These are phyloP conservation scores for Rhizomucor miehei DNA, from an alignment of 371 early-diverging fungal species.

Conservation along the genomic window DNA sequence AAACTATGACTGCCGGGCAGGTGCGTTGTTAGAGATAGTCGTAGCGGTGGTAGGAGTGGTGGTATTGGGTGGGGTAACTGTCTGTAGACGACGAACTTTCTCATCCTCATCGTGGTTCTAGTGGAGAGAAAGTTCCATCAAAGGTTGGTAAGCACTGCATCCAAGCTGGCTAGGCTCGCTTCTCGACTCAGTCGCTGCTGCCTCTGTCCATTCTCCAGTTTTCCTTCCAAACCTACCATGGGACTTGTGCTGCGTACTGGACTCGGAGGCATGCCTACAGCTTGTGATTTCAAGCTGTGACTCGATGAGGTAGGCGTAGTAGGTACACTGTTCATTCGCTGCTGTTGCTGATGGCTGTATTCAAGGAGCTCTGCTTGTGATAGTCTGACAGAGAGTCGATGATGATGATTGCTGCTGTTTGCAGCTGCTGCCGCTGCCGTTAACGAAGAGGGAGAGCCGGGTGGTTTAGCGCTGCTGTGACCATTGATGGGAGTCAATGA, in stretches of 20 bases:
- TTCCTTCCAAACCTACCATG: conserved; percentile 10
- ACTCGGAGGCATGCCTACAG: conserved; percentile 20
- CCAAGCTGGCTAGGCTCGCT: background rate
- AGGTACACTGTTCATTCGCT: conserved; percentile 20
- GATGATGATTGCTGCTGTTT: conserved; percentile 7
- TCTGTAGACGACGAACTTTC: background rate
- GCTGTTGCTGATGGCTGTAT: conserved; percentile 29
- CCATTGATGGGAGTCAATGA: conserved; percentile 21
- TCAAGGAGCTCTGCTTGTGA: conserved; percentile 46
- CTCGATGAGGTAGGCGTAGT: conserved; percentile 23
- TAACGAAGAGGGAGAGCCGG: conserved; percentile 16
- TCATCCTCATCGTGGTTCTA: background rate
- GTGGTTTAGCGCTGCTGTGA: conserved; percentile 12
- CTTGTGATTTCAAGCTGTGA: conserved; percentile 22
- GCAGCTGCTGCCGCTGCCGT: conserved; percentile 11
- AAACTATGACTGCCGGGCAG: no score
- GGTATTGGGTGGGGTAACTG: background rate
- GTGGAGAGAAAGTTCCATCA: background rate
- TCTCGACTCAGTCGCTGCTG: conserved; percentile 1
- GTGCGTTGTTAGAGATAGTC: background rate
- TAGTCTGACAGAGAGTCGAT: conserved; percentile 24
- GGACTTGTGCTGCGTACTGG: conserved; percentile 24
- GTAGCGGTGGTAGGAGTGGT: background rate
- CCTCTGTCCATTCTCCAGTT: background rate
- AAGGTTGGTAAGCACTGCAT: background rate